Base-by-base conservation (phyloP, 2,329 filamentous ascomycete species). In the Sporothrix pallida region DNA sequence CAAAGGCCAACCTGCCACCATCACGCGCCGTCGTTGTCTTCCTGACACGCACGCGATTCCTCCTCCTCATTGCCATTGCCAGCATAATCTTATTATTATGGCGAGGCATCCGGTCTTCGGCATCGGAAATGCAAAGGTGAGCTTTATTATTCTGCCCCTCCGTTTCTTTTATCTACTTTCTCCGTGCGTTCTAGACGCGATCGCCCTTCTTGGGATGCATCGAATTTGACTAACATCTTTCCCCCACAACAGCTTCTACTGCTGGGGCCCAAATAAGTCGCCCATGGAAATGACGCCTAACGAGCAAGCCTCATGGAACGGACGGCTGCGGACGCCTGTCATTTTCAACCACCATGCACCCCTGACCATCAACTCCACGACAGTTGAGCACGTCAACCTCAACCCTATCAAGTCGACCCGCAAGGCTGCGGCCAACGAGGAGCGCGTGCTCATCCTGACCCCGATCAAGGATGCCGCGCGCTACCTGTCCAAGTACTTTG, bases 331-430 rank as follows among this genome's bases (percentile, higher is more conserved):
- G 78, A 98, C 96, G 3, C 96, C 96, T 69, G 94, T 99, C 78
- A 89, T 97, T 77, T 98, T 97, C 87, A 99, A 99, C 85, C 93
- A 95, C 83, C 96, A 98, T 83, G 91, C 92, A 76, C 92, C 96
- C 50, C 87, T 98, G 79, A 90, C 93, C 81, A 86, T 98, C 84
- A 96, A 97, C 82, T 90, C 91, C 75, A 89, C 88, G 72, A 91
- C 91, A 71, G 97, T 99, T 83, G 82, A 91, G 77, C 89, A 91
- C 76, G 85, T 98, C 80, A 88, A 98, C 82, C 90, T 99, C 74
- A 98, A 99, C 82, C 87, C 88, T 7, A 90, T 98, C 83, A 88
- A 87, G 77, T 97, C 95, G 1, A 97, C 94, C 12, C 87, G 88
- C 75, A 90, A 95, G 79, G 95, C 95, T 44, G 82, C 92, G 70